Percentiles rank a stretch among this genome's conserved stretches.
Evolutionary conservation across 257 asterid species (phyloP).

Genomic region (Knoxia roxburghii): DNA sequence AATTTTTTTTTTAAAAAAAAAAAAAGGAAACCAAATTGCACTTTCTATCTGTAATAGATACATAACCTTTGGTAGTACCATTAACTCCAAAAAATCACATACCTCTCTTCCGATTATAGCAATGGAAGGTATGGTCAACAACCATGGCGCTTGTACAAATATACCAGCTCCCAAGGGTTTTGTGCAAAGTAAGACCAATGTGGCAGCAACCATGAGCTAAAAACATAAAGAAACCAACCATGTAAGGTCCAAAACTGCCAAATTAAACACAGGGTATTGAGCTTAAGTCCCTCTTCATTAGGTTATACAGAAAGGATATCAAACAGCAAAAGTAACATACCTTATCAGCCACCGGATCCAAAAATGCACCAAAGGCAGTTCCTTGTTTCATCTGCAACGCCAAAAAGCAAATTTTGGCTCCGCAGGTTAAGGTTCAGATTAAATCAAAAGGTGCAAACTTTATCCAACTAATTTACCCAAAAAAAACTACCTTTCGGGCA

Average conservation of each 20-base stretch:
- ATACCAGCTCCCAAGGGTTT: slow-evolving; percentile 66
- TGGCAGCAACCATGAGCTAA: slow-evolving; percentile 98
- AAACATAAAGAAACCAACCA: slow-evolving; percentile 17
- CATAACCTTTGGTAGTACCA: not conserved
- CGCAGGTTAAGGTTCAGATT: not conserved
- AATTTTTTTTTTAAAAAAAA: too few species aligned
- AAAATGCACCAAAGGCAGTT: slow-evolving; percentile 92
- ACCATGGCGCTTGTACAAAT: slow-evolving; percentile 79
- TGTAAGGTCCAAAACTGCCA: not conserved
- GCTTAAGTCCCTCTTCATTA: not conserved
- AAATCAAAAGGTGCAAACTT: slow-evolving; percentile 1
- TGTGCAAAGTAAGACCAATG: slow-evolving; percentile 86
- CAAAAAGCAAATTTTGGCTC: slow-evolving; percentile 14
- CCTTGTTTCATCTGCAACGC: slow-evolving; percentile 81
- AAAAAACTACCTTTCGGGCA: slow-evolving; percentile 72
- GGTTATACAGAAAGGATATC: not conserved
- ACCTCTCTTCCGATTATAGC: slow-evolving; percentile 98
- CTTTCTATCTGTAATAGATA: not conserved
- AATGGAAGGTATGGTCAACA: slow-evolving; percentile 78
- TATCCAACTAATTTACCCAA: slow-evolving; percentile 6
- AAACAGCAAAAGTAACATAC: slow-evolving; percentile 27
- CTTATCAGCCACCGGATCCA: slow-evolving; percentile 99
- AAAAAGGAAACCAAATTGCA: too few species aligned
- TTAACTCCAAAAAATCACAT: not conserved
- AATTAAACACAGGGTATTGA: not conserved